Evolutionary conservation across 2,329 filamentous ascomycete genomes (phyloP), one percentile per base, ranked within the genome.

Genomic region (Talaromyces sp.): DNA sequence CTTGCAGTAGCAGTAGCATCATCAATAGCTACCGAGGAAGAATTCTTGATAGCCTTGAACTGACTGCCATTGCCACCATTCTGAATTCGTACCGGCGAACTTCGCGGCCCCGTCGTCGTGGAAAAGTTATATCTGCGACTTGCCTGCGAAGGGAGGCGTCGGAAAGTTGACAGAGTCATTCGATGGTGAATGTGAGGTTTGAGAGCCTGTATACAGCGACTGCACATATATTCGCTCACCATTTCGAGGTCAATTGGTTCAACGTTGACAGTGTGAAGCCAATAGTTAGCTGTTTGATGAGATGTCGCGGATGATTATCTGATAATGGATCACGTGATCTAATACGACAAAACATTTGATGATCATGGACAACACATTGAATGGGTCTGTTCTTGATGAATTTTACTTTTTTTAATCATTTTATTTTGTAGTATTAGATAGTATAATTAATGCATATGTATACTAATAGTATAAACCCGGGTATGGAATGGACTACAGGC

Each of bases 221-320:
- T 68, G 66, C 74, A 76, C 50, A 73, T 75, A 62, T 74, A 72
- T 60, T 73, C 71, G 54, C 66, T 67, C 57, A 71, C 66, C 73
- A 76, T 76, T 66, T 45, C 46, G 50, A 52, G 33, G 33, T 28
- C 48, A 39, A 52, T 41, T 52, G 39, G 15, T 21, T 37, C 22
- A 22, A 22, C 15, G 28, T 10, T 15, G 28, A 48, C n/a, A 25
- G 45, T 10, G 15, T 15, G 13, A 53, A 33, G n/a, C n/a, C n/a
- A n/a, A 33, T 50, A 17, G 40, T 56, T 45, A 35, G 43, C 45
- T 48, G 28, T 28, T 28, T 19, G 13, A 11, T n/a, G 19, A 39
- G 37, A 43, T 35, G 25, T 28, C 7, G 7, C 6, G 45, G 45
- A 48, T 28, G n/a, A 39, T 39, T 41, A 22, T 39, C 15, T 33